Conservation (phyloP, 768 basidiomycete species). For the Russula sp. region DNA sequence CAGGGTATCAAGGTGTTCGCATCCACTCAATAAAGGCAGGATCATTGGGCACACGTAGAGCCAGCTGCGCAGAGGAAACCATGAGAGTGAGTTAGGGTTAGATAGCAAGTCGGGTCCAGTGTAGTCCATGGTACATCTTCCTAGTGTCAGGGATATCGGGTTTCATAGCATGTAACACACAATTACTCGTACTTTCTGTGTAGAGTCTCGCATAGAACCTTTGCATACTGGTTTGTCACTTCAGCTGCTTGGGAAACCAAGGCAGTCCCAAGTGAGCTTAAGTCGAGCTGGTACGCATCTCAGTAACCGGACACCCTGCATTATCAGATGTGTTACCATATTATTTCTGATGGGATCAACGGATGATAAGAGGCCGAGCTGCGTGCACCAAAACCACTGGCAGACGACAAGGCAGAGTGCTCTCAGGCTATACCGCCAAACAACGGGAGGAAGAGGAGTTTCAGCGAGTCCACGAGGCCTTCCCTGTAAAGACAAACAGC, state of each 20-base stretch:
- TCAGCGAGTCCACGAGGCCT: too few relatives aligned
- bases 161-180: neutral
- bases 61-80: neutral
- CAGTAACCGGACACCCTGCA: neutral
- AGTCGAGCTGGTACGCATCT: neutral
- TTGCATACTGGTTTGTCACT: neutral
- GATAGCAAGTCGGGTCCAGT: neutral
- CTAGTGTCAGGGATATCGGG: neutral
- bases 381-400: too few relatives aligned
- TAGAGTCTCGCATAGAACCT: neutral
- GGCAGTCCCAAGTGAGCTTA: neutral
- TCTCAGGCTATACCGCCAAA: too few relatives aligned
- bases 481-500: too few relatives aligned
- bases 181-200: neutral
- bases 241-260: slow-evolving; percentile 1
- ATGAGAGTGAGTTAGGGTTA: neutral
- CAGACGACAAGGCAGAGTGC: too few relatives aligned
- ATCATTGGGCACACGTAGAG: neutral
- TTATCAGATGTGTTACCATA: slow-evolving; percentile 2
- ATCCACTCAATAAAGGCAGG: neutral
- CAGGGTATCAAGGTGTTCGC: neutral
- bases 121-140: neutral
- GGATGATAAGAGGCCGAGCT: neutral
- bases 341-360: neutral
- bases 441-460: too few relatives aligned